Conservation (phyloP, 495 filamentous ascomycete genomes). For the Parachaetomium inaequale region DNA sequence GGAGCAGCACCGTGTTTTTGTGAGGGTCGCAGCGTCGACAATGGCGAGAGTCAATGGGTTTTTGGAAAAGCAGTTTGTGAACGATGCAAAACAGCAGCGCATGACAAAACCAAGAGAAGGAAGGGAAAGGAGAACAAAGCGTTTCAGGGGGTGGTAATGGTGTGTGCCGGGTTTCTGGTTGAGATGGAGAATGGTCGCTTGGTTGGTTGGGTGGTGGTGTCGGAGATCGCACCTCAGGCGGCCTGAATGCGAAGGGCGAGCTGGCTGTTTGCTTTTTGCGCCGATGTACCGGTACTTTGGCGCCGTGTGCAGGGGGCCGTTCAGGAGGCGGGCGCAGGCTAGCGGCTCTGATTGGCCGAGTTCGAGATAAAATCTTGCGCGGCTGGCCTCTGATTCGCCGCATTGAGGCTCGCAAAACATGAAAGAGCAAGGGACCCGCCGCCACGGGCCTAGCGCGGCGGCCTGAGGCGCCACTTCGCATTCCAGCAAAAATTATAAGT, state of each 20-base stretch:
- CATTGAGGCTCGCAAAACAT: constrained; percentile 21
- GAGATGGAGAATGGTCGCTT: constrained; percentile 9
- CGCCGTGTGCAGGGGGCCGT: constrained; percentile 21
- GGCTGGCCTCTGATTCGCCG: constrained; percentile 27
- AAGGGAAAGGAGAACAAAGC: not conserved
- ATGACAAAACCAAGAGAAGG: not conserved
- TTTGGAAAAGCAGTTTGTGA: not conserved
- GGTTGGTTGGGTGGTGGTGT: constrained; percentile 5
- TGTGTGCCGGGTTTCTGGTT: constrained; percentile 20
- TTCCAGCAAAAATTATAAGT: constrained; percentile 48
- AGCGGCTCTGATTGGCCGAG: constrained; percentile 14
- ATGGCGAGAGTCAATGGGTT: not conserved
- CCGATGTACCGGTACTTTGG: constrained; percentile 32
- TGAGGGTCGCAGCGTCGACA: not conserved
- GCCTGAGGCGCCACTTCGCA: constrained; percentile 32
- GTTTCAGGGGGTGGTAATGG: constrained; percentile 20
- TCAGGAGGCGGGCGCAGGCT: constrained; percentile 22
- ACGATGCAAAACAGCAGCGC: not conserved
- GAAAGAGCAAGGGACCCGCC: constrained; percentile 31
- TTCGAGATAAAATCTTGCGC: constrained; percentile 29
- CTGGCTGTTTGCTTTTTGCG: constrained; percentile 1
- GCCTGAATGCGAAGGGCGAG: constrained; percentile 10
- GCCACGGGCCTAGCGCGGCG: constrained; percentile 31
- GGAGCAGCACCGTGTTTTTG: too few species aligned
- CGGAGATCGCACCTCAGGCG: constrained; percentile 1